Evolutionary conservation across 441 rosid genomes (phyloP), one percentile per base, ranked within the genome.

Genomic region (Erodium chrysanthum): DNA sequence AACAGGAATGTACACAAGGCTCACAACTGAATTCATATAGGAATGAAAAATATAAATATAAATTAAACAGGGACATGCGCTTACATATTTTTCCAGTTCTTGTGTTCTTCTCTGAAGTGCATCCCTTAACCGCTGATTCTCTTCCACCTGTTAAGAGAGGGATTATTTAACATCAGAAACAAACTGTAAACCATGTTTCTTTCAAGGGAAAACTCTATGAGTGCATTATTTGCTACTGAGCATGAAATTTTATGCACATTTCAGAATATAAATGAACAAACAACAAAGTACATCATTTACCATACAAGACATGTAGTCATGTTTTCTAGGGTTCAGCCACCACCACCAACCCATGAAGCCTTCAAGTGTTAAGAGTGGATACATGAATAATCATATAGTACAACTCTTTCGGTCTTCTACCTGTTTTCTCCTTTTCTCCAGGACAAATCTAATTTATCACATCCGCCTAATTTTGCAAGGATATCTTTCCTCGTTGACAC

Each of bases 81-180:
- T 80, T 84, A 91, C 98, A 86, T 76, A 81, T 83, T 77, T 82
- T 70, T 91, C 88, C 27, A 91, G 88, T 76, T 81, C 88, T 73
- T 80, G 82, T 66, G 76, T 70, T 77, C 78, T 86, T 71, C 71
- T 82, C 73, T 86, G 95, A 29, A 95, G 95, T 74, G 87, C 97
- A 42, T 78, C 75, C 83, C 91, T 86, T 74, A 91, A 83, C 66
- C 79, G 84, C 68, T 76, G 83, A 75, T 91, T 94, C 84, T 95
- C 99, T 68, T 91, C 97, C 50, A 80, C 88, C 97, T 91, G 79
- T 42, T 37, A 82, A 77, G 48, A 42, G 29, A 3, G 29, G 10
- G 9, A 64, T 18, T 48, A 31, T n/a, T 7, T 44, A 64, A 8
- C 22, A 70, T 77, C 17, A 77, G 70, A 48, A 74, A 44, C 67